Evolutionary conservation across 441 rosid species (phyloP).

Genomic region (Rhodomyrtus psidioides): DNA sequence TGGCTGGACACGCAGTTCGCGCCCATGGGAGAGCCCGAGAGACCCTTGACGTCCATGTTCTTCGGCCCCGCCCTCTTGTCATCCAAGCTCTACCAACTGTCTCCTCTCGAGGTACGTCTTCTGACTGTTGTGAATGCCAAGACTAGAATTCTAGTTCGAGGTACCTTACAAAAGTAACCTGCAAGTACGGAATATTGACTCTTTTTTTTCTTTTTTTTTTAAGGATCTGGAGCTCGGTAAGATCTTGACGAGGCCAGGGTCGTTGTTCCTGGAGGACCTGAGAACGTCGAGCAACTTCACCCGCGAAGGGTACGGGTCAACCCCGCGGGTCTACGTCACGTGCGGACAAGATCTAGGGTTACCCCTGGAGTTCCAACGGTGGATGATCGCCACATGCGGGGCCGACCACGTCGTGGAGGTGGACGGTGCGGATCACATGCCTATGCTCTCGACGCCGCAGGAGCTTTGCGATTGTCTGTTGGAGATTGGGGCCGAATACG

Average conservation of each 20-base stretch:
- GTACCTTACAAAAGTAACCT: neutral
- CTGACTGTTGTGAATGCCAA: neutral
- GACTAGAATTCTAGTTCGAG: neutral
- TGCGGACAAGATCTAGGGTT: slow-evolving; percentile 33
- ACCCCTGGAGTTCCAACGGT: slow-evolving; percentile 18
- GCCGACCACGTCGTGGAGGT: slow-evolving; percentile 30
- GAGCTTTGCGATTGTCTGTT: slow-evolving; percentile 20
- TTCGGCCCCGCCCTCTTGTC: slow-evolving; percentile 22
- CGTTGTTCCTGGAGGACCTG: slow-evolving; percentile 27
- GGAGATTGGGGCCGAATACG: slow-evolving; percentile 15
- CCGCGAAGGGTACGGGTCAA: slow-evolving; percentile 26
- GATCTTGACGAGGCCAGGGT: slow-evolving; percentile 29
- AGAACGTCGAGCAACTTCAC: slow-evolving; percentile 19
- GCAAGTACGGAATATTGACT: neutral
- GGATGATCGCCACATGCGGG: slow-evolving; percentile 41
- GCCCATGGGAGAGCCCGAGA: slow-evolving; percentile 7
- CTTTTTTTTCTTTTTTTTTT: no score
- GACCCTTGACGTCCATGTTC: slow-evolving; percentile 7
- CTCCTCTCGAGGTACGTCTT: slow-evolving; percentile 20
- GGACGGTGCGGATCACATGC: slow-evolving; percentile 39
- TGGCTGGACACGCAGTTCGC: slow-evolving; percentile 28
- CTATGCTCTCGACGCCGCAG: slow-evolving; percentile 37
- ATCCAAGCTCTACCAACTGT: slow-evolving; percentile 21
- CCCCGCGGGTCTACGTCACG: slow-evolving; percentile 25
- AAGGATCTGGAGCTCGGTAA: slow-evolving; percentile 47